Percentiles rank a stretch among this genome's conserved stretches.
phyloP scores from a whole-genome alignment of 352 stramenopile genomes.

The Pythium inflatum region DNA sequence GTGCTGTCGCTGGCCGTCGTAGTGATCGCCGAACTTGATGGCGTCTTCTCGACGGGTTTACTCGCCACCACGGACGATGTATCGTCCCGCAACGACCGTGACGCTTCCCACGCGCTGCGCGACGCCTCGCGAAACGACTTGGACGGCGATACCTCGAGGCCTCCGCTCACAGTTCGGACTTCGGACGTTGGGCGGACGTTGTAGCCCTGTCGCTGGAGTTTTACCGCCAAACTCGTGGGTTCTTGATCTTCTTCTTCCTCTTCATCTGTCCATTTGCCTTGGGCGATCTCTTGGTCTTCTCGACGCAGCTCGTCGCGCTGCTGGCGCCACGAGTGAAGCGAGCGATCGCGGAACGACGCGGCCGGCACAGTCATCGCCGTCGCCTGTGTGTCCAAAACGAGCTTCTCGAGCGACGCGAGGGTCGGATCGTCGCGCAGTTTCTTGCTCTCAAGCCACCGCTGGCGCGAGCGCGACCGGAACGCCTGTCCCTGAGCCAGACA shows the following conservation, averaged over 20 bases:
- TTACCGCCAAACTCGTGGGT: constrained; percentile 42
- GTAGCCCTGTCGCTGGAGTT: constrained; percentile 60
- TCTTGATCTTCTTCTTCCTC: constrained; percentile 28
- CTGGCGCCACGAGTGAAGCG: constrained; percentile 64
- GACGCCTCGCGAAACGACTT: constrained; percentile 42
- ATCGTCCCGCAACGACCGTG: constrained; percentile 35
- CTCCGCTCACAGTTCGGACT: not conserved
- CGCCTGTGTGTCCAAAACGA: constrained; percentile 32
- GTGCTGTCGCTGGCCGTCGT: constrained; percentile 3
- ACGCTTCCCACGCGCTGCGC: constrained; percentile 31
- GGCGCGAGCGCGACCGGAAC: constrained; percentile 51
- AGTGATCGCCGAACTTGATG: no score
- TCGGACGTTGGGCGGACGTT: constrained; percentile 31
- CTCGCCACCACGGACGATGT: not conserved
- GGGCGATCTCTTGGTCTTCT: constrained; percentile 25
- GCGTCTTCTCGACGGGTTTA: not conserved
- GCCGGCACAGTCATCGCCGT: not conserved
- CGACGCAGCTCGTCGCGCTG: constrained; percentile 48
- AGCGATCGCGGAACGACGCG: constrained; percentile 55
- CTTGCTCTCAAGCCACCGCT: constrained; percentile 51
- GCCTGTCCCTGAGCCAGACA: constrained; percentile 45
- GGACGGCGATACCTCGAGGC: constrained; percentile 22
- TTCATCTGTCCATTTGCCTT: constrained; percentile 9
- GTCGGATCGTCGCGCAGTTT: constrained; percentile 52
- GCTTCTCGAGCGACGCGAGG: constrained; percentile 44